Percentiles rank a stretch among this genome's conserved stretches.
These are phyloP conservation scores for Dioszegia aurantiaca DNA, from an alignment of 768 basidiomycete species.

Conservation along the genomic window DNA sequence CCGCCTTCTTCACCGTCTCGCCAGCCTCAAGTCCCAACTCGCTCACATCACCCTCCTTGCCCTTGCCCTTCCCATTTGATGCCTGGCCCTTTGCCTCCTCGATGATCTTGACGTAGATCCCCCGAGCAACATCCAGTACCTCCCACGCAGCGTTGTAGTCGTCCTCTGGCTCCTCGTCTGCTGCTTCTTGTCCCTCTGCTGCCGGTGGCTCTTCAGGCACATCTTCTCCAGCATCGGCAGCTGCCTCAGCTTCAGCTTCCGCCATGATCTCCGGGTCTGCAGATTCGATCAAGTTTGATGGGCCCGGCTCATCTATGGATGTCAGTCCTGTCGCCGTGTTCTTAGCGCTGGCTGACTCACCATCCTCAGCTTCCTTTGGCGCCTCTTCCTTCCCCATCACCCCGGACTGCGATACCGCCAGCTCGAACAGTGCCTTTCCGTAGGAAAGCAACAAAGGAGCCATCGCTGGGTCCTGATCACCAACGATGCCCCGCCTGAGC, in stretches of 20 bases:
- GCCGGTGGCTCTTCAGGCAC: conserved; percentile 7
- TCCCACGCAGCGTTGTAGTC: conserved; percentile 99
- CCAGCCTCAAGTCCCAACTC: too few relatives aligned
- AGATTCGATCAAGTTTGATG: conserved; percentile 21
- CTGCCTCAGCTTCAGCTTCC: conserved; percentile 10
- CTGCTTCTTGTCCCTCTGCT: conserved; percentile 40
- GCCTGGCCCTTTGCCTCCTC: background rate
- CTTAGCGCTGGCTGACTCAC: conserved; percentile 2
- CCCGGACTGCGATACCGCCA: conserved; percentile 77
- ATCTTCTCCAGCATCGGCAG: conserved; percentile 10
- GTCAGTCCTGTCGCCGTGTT: background rate
- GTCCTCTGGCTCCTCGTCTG: conserved; percentile 67
- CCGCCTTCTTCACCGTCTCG: background rate
- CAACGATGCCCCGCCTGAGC: conserved; percentile 54
- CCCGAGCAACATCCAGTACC: conserved; percentile 87
- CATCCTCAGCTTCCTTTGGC: conserved; percentile 52
- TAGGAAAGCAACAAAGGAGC: conserved; percentile 88
- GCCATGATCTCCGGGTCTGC: conserved; percentile 17
- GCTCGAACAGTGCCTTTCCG: conserved; percentile 88
- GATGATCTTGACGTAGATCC: conserved; percentile 64
- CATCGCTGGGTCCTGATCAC: conserved; percentile 75
- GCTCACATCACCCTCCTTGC: conserved; percentile 55
- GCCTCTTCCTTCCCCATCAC: conserved; percentile 87
- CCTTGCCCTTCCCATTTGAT: conserved; percentile 47
- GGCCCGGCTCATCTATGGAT: conserved; percentile 15